Evolutionary conservation across 2,329 filamentous ascomycete genomes (phyloP), one percentile per base, ranked within the genome.

Genomic region (Aspergillus viridinutans): DNA sequence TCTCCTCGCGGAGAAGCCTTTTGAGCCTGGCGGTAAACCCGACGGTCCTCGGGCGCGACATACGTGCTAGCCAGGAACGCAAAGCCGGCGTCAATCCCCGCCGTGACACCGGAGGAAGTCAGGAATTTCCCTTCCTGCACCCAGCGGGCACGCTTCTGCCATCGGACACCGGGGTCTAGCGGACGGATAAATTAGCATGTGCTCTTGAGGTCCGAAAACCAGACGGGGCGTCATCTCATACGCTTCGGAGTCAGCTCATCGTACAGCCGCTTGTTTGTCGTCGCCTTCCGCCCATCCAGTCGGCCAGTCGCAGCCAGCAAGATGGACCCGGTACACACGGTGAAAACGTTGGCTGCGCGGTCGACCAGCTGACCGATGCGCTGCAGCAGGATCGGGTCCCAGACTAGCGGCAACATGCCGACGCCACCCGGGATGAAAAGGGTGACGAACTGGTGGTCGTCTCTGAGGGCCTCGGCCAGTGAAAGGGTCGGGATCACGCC

Each of bases 381-480:
- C 66, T 61, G 8, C 58, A 58, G 35, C 63, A 64, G 25, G 21
- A 43, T 21, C 76, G 55, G 26, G 68, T 43, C 40, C 40, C n/a
- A 21, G n/a, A 43, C 40, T 3, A 43, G 8, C 0, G n/a, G 40
- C 40, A 43, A 9, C 40, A 43, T 75, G 0, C 86, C 86, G 0
- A 74, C 53, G 0, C 87, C 86, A 1, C 88, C 87, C 0, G 87
- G 87, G 7, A 90, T 71, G n/a, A 90, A 69, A 21, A 90, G 76
- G 3, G 89, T 82, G 48, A 89, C 84, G 4, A 88, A 71, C 4
- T 76, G 75, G 0, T 81, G 80, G 1, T 79, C 76, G 3, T 76
- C 70, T 42, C 72, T 75, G 1, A 81, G 80, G 1, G 79, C 76
- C 4, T 76, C 70, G 47, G 72, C 75, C 64, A 85, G 85, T 0